Base-by-base conservation (phyloP, 371 early-diverging fungal species). In the Dichotomocladium elegans region DNA sequence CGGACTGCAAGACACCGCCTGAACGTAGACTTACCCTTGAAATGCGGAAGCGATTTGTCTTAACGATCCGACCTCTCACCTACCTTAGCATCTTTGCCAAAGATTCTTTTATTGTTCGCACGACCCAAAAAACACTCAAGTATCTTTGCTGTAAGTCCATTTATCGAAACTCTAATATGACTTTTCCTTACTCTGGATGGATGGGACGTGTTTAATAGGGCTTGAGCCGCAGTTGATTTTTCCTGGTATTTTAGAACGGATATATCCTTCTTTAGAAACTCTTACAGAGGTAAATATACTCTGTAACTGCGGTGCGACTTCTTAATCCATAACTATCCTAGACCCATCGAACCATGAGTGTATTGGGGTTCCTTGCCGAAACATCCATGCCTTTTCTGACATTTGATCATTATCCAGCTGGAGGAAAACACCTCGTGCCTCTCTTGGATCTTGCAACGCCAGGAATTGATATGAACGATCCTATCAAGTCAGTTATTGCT, bases 381-480 rank as follows among this genome's bases (percentile, higher is more conserved):
- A 64, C 86, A 29, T 79, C 87, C 0, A 47, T 84, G 3, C 88
- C 94, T 3, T 64, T 95, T 41, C 60, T 93, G 4, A 79, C 79
- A 47, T 79, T 89, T 3, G 61, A 72, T 0, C 80, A 86, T 58
- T 95, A 87, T 60, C 88, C 94, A 3, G 79, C 83, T 24, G 96
- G 96, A n/a, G 94, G 87, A 5, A 84, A 83, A 55, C 91, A 94
- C 53, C 51, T 96, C 0, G 56, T 84, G 0, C 83, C 87, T 5
- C 65, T 96, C 41, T 63, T 96, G 31, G 81, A 84, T 41, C 68
- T 93, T 1, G 80, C 83, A 1, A 79, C 92, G 8, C 95, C 94
- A 0, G 96, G 95, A 14, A 88, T 96, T 19, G 95, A 96, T 58
- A 74, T 92, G 67, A 95, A 95, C 60, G 96, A 96, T 51, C 86